A percentile compares a stretch with the other conserved stretches of the same genome.
Evolutionary conservation across 805 yeast genomes (phyloP).

Genomic region (Wickerhamiella slavikovae): DNA sequence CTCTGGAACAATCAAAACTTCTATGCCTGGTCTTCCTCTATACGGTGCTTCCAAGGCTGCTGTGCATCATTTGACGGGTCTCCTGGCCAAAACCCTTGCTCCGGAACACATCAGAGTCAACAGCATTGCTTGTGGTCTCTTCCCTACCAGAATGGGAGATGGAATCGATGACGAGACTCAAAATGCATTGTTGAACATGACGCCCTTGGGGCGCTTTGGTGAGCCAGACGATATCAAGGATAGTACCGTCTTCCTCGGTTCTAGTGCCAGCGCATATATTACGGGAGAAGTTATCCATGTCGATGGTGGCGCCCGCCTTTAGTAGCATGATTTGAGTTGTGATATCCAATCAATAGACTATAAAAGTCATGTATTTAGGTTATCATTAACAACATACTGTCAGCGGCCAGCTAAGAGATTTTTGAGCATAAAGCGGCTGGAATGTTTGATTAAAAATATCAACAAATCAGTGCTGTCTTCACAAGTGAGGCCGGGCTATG

Average conservation of each 20-base stretch:
- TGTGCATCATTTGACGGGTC: slow-evolving; percentile 43
- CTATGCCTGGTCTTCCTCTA: slow-evolving; percentile 39
- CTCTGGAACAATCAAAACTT: slow-evolving; percentile 29
- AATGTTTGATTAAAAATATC: no score
- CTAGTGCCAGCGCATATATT: slow-evolving; percentile 60
- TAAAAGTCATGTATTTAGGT: no score
- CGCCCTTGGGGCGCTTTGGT: slow-evolving; percentile 38
- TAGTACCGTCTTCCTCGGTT: slow-evolving; percentile 63
- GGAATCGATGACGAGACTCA: slow-evolving; percentile 36
- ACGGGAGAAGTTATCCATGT: slow-evolving; percentile 65
- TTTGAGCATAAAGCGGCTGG: no score
- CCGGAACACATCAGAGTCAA: slow-evolving; percentile 48
- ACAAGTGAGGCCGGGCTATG: no score
- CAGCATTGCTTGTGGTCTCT: slow-evolving; percentile 55
- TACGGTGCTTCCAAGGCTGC: slow-evolving; percentile 61
- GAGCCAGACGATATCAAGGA: slow-evolving; percentile 67
- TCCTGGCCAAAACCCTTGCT: slow-evolving; percentile 44
- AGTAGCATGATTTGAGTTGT: no score
- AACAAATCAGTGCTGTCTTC: no score
- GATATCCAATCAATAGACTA: no score
- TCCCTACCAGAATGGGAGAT: slow-evolving; percentile 55
- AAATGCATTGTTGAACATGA: slow-evolving; percentile 30
- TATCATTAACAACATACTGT: no score
- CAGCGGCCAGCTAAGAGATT: no score
- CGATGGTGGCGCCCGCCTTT: slow-evolving; percentile 61